Conservation (phyloP, 1,284 basidiomycete species). For the Xanthoconium separans region DNA sequence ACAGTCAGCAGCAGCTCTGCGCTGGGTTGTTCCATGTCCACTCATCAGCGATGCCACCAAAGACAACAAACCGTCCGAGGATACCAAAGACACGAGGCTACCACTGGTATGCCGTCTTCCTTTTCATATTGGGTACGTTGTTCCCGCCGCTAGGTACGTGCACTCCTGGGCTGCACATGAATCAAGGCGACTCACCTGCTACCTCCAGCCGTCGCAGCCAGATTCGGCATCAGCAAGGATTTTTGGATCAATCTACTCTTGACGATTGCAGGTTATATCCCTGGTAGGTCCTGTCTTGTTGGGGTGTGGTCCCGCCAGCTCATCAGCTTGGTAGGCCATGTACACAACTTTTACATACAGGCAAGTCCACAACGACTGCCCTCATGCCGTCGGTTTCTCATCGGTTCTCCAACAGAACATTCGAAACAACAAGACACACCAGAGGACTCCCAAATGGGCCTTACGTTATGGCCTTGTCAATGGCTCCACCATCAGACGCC, state of each 20-base stretch:
- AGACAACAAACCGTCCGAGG: slow-evolving; percentile 46
- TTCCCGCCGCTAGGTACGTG: slow-evolving; percentile 83
- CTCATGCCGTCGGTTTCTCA: slow-evolving; percentile 7
- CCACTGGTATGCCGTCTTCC: slow-evolving; percentile 81
- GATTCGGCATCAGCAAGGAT: slow-evolving; percentile 91
- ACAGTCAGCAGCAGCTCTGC: too few relatives aligned
- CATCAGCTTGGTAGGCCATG: slow-evolving; percentile 57
- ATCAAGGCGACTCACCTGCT: background rate
- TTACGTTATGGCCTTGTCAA: slow-evolving; percentile 87
- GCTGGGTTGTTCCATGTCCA: too few relatives aligned
- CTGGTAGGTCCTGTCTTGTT: slow-evolving; percentile 50
- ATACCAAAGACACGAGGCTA: slow-evolving; percentile 69
- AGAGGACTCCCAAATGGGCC: slow-evolving; percentile 93
- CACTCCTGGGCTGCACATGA: background rate
- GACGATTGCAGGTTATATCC: slow-evolving; percentile 89
- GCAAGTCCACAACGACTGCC: slow-evolving; percentile 35
- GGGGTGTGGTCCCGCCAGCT: slow-evolving; percentile 1
- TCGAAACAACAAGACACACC: slow-evolving; percentile 90
- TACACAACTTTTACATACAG: slow-evolving; percentile 91
- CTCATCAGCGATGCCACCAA: slow-evolving; percentile 33
- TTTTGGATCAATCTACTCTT: slow-evolving; percentile 92
- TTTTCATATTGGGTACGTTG: slow-evolving; percentile 82
- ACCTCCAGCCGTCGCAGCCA: slow-evolving; percentile 80
- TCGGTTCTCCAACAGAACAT: slow-evolving; percentile 64
- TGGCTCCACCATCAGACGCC: slow-evolving; percentile 71